phyloP scores from a whole-genome alignment of 352 stramenopile genomes.

The Phytophthora meadii region DNA sequence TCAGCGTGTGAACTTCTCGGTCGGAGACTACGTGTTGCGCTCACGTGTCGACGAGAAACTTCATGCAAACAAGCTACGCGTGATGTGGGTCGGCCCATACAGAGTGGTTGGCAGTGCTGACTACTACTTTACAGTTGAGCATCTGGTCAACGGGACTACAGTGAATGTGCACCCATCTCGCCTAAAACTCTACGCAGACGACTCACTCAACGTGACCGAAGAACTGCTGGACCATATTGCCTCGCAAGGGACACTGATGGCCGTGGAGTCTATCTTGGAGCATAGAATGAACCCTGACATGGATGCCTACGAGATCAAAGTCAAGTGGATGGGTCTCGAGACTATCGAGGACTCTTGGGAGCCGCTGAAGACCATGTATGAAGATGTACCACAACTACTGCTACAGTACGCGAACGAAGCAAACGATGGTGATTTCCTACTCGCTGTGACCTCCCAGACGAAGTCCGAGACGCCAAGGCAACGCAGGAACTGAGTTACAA shows the following conservation, averaged over 20 bases:
- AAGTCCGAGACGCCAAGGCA: background rate
- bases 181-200: no score
- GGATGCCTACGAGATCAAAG: slow-evolving; percentile 1
- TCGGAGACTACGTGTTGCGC: no score
- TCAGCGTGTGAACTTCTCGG: no score
- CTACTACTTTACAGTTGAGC: no score
- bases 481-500: background rate
- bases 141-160: no score
- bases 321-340: background rate
- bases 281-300: background rate
- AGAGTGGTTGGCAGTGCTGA: no score
- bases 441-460: background rate
- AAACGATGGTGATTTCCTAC: background rate
- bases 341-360: slow-evolving; percentile 4
- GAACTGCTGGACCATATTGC: no score
- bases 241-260: slow-evolving; percentile 8
- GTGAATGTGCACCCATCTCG: no score
- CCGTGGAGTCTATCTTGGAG: slow-evolving; percentile 4
- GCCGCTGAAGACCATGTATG: slow-evolving; percentile 7
- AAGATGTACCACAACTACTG: slow-evolving; percentile 8
- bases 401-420: background rate
- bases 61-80: no score
- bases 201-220: no score
- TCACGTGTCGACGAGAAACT: no score
- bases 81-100: no score